Percentiles rank a stretch among this genome's conserved stretches.
phyloP scores from a whole-genome alignment of 2,329 filamentous ascomycete genomes.

The Cadophora sp. region DNA sequence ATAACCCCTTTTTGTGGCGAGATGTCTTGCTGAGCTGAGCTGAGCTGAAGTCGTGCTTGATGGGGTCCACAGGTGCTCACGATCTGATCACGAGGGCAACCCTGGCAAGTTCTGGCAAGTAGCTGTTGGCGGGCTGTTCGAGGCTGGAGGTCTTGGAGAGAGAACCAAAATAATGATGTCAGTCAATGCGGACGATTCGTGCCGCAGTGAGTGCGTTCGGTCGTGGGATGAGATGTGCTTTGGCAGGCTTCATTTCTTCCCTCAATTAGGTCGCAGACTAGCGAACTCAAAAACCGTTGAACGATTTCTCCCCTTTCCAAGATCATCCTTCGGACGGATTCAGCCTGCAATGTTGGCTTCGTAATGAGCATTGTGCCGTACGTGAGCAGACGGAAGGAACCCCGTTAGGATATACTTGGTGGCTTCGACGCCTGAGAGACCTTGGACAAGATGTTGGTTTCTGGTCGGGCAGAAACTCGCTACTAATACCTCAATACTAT shows the following conservation, averaged over 20 bases:
- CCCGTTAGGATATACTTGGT: constrained; percentile 9
- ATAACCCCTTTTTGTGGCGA: constrained; percentile 10
- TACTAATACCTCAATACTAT: constrained; percentile 24
- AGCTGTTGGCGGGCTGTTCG: neutral
- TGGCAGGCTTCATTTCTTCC: neutral
- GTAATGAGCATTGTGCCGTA: constrained; percentile 7
- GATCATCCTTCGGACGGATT: neutral
- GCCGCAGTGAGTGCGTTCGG: neutral
- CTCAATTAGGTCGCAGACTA: neutral
- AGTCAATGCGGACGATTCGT: neutral
- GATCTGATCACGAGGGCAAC: neutral
- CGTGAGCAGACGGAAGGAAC: constrained; percentile 6
- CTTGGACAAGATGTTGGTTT: constrained; percentile 21
- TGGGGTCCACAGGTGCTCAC: neutral
- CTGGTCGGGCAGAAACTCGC: constrained; percentile 13
- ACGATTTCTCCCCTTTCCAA: neutral
- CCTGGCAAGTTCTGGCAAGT: no score
- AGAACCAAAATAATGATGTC: neutral
- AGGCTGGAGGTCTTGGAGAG: neutral
- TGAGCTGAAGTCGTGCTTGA: neutral
- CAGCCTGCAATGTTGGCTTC: constrained; percentile 12
- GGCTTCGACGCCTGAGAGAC: constrained; percentile 1
- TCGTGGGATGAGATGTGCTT: neutral
- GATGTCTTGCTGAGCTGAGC: neutral
- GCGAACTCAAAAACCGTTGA: neutral